Evolutionary conservation across 2,329 filamentous ascomycete genomes (phyloP).

Genomic region (Fusarium fujikuroi): DNA sequence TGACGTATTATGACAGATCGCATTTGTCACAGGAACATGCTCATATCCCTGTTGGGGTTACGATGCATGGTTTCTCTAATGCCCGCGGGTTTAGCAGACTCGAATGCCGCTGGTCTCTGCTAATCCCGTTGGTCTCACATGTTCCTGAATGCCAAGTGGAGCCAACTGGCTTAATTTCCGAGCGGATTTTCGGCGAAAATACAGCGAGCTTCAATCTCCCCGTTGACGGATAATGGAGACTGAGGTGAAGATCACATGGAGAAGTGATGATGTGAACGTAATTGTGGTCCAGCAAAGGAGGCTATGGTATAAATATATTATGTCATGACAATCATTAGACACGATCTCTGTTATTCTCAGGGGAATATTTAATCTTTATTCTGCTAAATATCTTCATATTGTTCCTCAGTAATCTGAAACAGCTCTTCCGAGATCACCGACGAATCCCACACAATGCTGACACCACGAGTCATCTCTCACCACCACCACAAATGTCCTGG

Average conservation of each 20-base stretch:
- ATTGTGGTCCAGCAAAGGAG: not conserved
- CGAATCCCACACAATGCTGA: not conserved
- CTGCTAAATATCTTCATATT: too few relatives aligned
- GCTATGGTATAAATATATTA: not conserved
- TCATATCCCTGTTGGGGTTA: not conserved
- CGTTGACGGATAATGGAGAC: not conserved
- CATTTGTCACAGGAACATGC: not conserved
- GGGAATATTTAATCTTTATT: not conserved
- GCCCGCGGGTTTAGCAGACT: not conserved
- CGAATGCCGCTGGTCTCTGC: not conserved
- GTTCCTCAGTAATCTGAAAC: not conserved
- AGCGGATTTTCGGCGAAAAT: not conserved
- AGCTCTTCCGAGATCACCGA: not conserved
- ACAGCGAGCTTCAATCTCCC: not conserved
- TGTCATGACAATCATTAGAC: not conserved
- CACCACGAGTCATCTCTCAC: not conserved
- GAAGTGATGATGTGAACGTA: not conserved
- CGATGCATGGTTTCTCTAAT: not conserved
- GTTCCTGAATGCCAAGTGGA: not conserved
- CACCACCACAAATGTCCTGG: not conserved
- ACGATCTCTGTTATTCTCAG: too few relatives aligned
- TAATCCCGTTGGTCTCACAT: not conserved
- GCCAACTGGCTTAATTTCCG: not conserved
- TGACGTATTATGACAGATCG: not conserved
- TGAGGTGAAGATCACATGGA: not conserved